Base-by-base conservation (phyloP, 352 stramenopile species). In the Phytophthora citricola region DNA sequence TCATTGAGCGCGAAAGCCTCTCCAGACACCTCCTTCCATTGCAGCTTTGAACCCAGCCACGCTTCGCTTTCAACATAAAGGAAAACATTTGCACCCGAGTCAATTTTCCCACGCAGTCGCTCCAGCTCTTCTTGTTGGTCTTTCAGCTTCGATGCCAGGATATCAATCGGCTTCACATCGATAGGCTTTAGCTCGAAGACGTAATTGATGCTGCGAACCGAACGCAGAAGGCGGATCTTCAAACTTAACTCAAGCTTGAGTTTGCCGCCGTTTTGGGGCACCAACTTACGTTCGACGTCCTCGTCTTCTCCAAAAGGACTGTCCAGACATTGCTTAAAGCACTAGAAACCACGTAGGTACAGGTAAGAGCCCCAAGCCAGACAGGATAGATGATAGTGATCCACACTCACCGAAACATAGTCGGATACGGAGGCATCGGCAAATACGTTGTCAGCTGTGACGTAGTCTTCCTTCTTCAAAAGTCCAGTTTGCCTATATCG, bases 81-180 rank as follows among this genome's bases (percentile, higher is more conserved):
- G 7, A 20, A 43, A 9, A 0, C 5, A 15, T 4, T 9, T 4
- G 12, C 3, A 36, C 31, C 31, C 32, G 2, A 14, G 9, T 20
- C 29, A 40, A 54, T 8, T 32, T 22, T 4, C 4, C 3, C 17
- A 46, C 11, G 20, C 6, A 46, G 49, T 15, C 11, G 43, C 3
- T 56, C 32, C 34, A 56, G 27, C 8, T 66, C 34, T 6, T 71
- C 63, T 57, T 66, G 48, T n/a, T 62, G 48, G 9, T 71, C 56
- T 24, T 58, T 61, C 38, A 43, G 14, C 38, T 43, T 43, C 38
- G 38, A 43, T 12, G 1, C 38, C 14, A 43, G 6, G 38, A 43
- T 43, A 9, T 43, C 38, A 22, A 43, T 43, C 4, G 1, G 12
- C 15, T 43, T 4, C 3, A 43, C 38, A 43, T 1, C 4, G 12